A percentile compares a stretch with the other conserved stretches of the same genome.
phyloP scores from a whole-genome alignment of 2,329 filamentous ascomycete genomes.

The Fusarium sp. region DNA sequence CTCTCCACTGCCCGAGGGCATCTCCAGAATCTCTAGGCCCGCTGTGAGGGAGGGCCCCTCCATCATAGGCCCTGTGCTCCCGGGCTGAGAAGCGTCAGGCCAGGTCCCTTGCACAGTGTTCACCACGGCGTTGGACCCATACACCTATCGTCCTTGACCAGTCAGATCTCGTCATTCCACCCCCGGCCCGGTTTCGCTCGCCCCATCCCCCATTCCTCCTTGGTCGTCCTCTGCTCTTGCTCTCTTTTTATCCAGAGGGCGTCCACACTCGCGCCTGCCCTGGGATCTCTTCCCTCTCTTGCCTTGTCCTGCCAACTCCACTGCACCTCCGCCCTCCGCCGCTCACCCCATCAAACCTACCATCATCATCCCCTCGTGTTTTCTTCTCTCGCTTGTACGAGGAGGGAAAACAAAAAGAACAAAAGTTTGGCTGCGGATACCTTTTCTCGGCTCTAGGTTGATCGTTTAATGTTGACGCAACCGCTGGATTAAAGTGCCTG shows the following conservation, averaged over 20 bases:
- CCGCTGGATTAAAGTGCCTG: slow-evolving; percentile 26
- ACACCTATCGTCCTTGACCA: slow-evolving; percentile 2
- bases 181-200: slow-evolving; percentile 32
- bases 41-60: not conserved
- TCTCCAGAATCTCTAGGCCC: slow-evolving; percentile 29
- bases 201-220: slow-evolving; percentile 25
- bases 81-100: not conserved
- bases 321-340: slow-evolving; percentile 37
- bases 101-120: slow-evolving; percentile 44
- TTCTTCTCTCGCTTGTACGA: slow-evolving; percentile 15
- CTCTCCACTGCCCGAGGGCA: slow-evolving; percentile 29
- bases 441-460: not conserved
- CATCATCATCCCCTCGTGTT: slow-evolving; percentile 21
- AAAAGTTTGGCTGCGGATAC: not conserved
- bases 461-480: slow-evolving; percentile 28
- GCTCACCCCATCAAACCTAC: slow-evolving; percentile 33
- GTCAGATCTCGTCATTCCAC: slow-evolving; percentile 10
- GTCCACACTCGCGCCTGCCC: slow-evolving; percentile 36
- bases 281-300: slow-evolving; percentile 33
- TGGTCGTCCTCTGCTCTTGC: slow-evolving; percentile 31
- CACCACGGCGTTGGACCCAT: slow-evolving; percentile 29
- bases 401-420: slow-evolving; percentile 9
- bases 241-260: slow-evolving; percentile 37
- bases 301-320: slow-evolving; percentile 36
- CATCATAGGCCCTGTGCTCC: not conserved